phyloP scores from a whole-genome alignment of 2,329 filamentous ascomycete species.

The Drechslerella dactyloides region DNA sequence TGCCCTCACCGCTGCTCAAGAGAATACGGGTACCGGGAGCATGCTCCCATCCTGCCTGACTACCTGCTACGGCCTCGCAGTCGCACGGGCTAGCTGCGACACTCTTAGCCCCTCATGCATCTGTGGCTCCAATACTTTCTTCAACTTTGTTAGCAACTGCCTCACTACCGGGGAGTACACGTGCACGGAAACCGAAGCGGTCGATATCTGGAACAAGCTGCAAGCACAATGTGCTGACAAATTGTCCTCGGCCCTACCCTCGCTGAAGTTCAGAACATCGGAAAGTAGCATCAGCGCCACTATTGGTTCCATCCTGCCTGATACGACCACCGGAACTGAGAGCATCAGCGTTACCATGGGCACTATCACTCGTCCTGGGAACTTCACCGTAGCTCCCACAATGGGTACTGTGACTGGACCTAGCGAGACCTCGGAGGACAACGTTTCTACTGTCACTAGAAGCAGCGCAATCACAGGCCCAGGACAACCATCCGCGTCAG shows the following conservation, averaged over 20 bases:
- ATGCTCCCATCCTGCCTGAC: constrained; percentile 37
- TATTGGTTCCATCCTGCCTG: constrained; percentile 9
- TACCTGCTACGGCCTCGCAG: constrained; percentile 36
- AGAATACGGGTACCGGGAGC: constrained; percentile 18
- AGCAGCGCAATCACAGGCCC: constrained; percentile 18
- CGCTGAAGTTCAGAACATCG: constrained; percentile 17
- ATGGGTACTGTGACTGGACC: constrained; percentile 34
- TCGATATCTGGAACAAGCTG: constrained; percentile 34
- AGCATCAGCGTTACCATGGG: constrained; percentile 9
- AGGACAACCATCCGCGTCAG: constrained; percentile 13
- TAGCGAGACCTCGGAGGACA: neutral
- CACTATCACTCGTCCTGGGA: constrained; percentile 5
- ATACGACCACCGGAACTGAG: constrained; percentile 2
- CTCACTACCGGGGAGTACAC: constrained; percentile 31
- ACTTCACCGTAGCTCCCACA: constrained; percentile 6
- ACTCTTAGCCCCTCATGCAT: constrained; percentile 43
- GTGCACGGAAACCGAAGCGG: constrained; percentile 27
- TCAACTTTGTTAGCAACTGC: constrained; percentile 34
- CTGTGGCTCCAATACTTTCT: constrained; percentile 43
- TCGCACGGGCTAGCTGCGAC: constrained; percentile 44
- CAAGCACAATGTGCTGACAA: constrained; percentile 43
- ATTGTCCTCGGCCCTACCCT: constrained; percentile 26
- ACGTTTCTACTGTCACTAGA: constrained; percentile 5
- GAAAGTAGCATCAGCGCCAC: constrained; percentile 20
- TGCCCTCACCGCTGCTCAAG: constrained; percentile 19